phyloP scores from a whole-genome alignment of 2,329 filamentous ascomycete genomes.

The Zasmidium cellare region DNA sequence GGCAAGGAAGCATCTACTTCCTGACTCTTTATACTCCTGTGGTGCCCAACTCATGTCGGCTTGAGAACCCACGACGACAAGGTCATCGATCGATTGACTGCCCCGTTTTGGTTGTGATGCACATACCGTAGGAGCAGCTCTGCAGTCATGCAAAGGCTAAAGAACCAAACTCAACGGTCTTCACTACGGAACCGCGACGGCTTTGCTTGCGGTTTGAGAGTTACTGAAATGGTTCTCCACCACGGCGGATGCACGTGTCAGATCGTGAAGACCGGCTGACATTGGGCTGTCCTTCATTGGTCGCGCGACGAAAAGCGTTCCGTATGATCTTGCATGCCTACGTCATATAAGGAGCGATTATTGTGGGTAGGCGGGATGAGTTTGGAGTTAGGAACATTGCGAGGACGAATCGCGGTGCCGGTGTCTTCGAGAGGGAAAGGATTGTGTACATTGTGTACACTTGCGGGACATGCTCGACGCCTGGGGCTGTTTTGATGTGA shows the following conservation, averaged over 20 bases:
- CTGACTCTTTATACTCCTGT: too few relatives aligned
- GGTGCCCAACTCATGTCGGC: too few relatives aligned
- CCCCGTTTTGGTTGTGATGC: neutral
- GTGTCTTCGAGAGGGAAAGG: too few relatives aligned
- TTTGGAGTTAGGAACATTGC: neutral
- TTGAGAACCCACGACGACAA: neutral
- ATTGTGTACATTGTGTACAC: too few relatives aligned
- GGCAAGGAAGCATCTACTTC: too few relatives aligned
- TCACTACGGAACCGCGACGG: too few relatives aligned
- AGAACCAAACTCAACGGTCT: neutral
- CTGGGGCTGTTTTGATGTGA: neutral
- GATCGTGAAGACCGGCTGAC: neutral
- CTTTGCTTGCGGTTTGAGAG: neutral
- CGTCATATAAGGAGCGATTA: neutral
- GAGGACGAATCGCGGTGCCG: too few relatives aligned
- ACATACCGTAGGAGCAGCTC: neutral
- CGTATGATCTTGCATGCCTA: neutral
- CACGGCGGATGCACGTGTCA: neutral
- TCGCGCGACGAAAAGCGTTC: neutral
- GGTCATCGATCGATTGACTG: neutral
- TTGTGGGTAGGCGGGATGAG: neutral
- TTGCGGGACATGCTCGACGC: neutral
- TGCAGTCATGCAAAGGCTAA: neutral
- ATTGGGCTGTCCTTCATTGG: neutral
- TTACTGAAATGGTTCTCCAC: neutral